A percentile compares a stretch with the other conserved stretches of the same genome.
These are phyloP conservation scores for Monosporascus sp. DNA, from an alignment of 2,329 filamentous ascomycete genomes.

Conservation along the genomic window DNA sequence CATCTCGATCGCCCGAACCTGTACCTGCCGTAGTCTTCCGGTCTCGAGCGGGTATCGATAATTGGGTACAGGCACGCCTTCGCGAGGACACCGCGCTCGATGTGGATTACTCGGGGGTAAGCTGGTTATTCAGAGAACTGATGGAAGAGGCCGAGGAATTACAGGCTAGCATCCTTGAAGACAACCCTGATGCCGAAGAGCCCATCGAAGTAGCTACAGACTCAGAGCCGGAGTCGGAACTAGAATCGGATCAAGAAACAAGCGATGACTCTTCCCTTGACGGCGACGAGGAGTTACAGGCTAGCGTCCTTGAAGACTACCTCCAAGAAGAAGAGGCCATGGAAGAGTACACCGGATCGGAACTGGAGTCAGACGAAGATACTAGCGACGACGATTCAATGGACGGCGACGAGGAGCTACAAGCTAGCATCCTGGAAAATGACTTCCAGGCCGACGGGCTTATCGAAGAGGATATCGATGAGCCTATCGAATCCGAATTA, in stretches of 20 bases:
- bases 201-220: background rate
- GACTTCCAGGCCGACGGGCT: no score
- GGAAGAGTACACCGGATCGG: no score
- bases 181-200: slow-evolving; percentile 10
- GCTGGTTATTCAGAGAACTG: slow-evolving; percentile 17
- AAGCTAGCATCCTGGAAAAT: no score
- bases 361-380: no score
- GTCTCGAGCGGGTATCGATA: slow-evolving; percentile 13
- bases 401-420: background rate
- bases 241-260: no score
- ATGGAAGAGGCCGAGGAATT: slow-evolving; percentile 25
- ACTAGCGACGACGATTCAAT: background rate
- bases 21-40: slow-evolving; percentile 16
- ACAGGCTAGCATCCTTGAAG: slow-evolving; percentile 23
- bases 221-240: no score
- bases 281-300: slow-evolving; percentile 1
- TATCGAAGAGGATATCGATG: no score
- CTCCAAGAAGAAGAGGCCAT: background rate
- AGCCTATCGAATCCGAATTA: no score
- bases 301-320: background rate
- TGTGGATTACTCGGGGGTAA: slow-evolving; percentile 5
- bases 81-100: slow-evolving; percentile 4
- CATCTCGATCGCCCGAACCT: background rate
- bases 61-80: slow-evolving; percentile 7
- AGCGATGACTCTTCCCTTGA: no score